Base-by-base conservation (phyloP, 352 stramenopile species). In the Globisporangium nagaii region DNA sequence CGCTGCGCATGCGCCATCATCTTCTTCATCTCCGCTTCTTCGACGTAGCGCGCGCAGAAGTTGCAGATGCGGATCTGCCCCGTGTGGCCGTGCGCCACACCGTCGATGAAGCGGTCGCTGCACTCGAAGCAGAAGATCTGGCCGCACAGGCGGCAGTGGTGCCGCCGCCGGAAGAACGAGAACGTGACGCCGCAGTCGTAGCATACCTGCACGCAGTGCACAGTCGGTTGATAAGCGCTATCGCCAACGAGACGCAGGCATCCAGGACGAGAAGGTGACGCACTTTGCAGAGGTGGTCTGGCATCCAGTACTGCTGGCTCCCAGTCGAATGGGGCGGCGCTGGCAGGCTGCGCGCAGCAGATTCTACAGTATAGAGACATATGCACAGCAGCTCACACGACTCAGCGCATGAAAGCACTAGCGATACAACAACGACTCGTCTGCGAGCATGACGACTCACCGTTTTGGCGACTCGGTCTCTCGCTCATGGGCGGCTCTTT, bases 71-170 rank as follows among this genome's bases (percentile, higher is more conserved):
- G 84, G 58, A 93, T 72, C 13, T 66, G 51, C 0, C 74, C 69
- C 13, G 58, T 60, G 37, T 88, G 84, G 0, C 75, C 79, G 35
- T 91, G 73, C 24, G 65, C 50, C 13, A 57, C 53, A 35, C 79
- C 75, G n/a, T 90, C 66, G 20, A 93, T 72, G 32, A 91, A 90
- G 27, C 84, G 67, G 48, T 78, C 79, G 54, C 84, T 93, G 69
- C 84, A 95, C 35, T 87, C 72, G 58, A 90, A 76, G 50, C 84
- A 95, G 37, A 92, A 95, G 51, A 95, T 93, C 63, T 88, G 77
- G 4, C 84, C 84, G 30, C 84, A 95, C 1, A 91, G 62, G n/a
- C 84, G 80, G 53, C 84, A 95, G 64, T 95, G 84, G 50, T 95
- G 84, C n/a, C 84, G 76, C 13, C 84, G 74, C 8, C 79, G 73